Evolutionary conservation across 768 basidiomycete species (phyloP).

Genomic region (Antrodiella citrinella): DNA sequence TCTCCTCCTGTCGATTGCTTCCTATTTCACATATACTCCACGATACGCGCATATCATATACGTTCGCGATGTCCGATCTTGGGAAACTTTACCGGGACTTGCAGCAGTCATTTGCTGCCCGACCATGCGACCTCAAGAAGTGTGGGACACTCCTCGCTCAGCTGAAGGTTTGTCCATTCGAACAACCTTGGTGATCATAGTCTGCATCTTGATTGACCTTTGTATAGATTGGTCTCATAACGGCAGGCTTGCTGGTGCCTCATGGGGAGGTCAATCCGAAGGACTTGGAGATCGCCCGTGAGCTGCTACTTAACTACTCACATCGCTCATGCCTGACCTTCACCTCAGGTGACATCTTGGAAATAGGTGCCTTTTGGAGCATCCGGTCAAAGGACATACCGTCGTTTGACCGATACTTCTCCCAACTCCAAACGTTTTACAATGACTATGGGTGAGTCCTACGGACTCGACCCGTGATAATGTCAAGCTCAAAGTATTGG

Average conservation of each 20-base stretch:
- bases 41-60: slow-evolving; percentile 22
- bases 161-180: slow-evolving; percentile 69
- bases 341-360: slow-evolving; percentile 78
- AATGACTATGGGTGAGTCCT: slow-evolving; percentile 64
- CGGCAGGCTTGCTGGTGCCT: slow-evolving; percentile 73
- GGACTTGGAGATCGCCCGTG: slow-evolving; percentile 71
- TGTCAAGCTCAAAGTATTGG: too few species aligned
- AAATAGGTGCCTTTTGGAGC: slow-evolving; percentile 92
- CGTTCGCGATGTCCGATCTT: slow-evolving; percentile 44
- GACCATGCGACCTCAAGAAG: slow-evolving; percentile 60
- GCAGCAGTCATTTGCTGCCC: slow-evolving; percentile 54
- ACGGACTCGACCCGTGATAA: background rate
- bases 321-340: background rate
- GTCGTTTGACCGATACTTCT: slow-evolving; percentile 92
- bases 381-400: slow-evolving; percentile 83
- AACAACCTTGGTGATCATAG: too few species aligned
- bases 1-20: slow-evolving; percentile 1
- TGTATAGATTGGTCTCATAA: slow-evolving; percentile 71
- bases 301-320: slow-evolving; percentile 20
- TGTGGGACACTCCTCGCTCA: slow-evolving; percentile 55
- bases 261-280: slow-evolving; percentile 50
- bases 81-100: slow-evolving; percentile 59
- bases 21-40: background rate
- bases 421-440: slow-evolving; percentile 86
- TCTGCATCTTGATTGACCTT: too few species aligned